Percentiles rank a stretch among this genome's conserved stretches.
Evolutionary conservation across 352 stramenopile genomes (phyloP).

Genomic region (Phytopythium helicoides): DNA sequence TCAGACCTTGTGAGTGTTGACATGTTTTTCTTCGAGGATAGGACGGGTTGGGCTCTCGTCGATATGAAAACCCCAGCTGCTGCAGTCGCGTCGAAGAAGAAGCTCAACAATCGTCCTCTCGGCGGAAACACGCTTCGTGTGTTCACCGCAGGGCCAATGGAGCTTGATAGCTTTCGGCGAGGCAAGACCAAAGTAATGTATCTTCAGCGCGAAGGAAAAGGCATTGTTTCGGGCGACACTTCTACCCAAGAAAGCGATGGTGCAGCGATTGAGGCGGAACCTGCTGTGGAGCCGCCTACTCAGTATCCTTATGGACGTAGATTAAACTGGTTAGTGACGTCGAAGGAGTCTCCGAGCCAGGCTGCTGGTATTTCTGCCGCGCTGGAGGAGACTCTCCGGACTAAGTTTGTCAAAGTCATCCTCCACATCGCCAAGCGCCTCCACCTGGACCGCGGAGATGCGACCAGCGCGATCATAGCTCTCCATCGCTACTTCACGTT

Average conservation of each 20-base stretch:
- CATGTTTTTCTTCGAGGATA: conserved; percentile 69
- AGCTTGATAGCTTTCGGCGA: conserved; percentile 66
- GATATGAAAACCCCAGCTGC: conserved; percentile 55
- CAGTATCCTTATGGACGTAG: conserved; percentile 68
- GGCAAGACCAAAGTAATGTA: conserved; percentile 42
- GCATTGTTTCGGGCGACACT: conserved; percentile 1
- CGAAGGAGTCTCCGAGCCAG: conserved; percentile 61
- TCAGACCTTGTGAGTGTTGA: conserved; percentile 46
- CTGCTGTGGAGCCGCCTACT: conserved; percentile 1
- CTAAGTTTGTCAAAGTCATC: conserved; percentile 65
- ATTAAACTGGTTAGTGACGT: conserved; percentile 71
- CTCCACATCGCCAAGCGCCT: conserved; percentile 60
- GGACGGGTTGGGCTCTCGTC: conserved; percentile 68
- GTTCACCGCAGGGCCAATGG: conserved; percentile 46
- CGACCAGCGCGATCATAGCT: conserved; percentile 69
- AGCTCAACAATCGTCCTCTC: conserved; percentile 60
- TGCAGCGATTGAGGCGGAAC: conserved; percentile 7
- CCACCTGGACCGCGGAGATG: conserved; percentile 64
- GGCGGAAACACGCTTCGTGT: conserved; percentile 47
- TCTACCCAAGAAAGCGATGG: conserved; percentile 13
- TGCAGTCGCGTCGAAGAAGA: conserved; percentile 43
- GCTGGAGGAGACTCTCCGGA: conserved; percentile 61
- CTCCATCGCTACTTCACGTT: conserved; percentile 82
- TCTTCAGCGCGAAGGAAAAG: conserved; percentile 18
- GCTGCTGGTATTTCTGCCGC: conserved; percentile 49